Base-by-base conservation (phyloP, 768 basidiomycete species). In the Calocybe gangraenosa region DNA sequence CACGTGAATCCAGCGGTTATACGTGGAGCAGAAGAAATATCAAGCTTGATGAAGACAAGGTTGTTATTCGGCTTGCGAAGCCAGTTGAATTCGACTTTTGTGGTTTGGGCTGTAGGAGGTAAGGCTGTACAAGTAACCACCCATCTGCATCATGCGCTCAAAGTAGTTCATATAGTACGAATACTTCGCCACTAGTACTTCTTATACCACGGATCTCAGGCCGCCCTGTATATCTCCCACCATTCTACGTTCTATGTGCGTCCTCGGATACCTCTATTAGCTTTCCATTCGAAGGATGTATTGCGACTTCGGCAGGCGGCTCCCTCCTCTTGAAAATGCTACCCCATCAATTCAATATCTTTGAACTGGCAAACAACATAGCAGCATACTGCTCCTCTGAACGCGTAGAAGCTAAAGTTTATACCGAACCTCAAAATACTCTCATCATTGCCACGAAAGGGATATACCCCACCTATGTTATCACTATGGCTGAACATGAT, bases 261-360 rank as follows among this genome's bases (percentile, higher is more conserved):
- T 60, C 68, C n/a, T 42, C 57, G 20, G 57, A 48, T 36, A 48
- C 57, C 21, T 50, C 54, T 2, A 41, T 70, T 15, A 28, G 59
- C 59, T 11, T 34, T 68, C 37, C 54, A 50, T 19, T 20, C 59
- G 14, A 35, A 40, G 8, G 66, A 28, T 11, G 63, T 6, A 39
- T 37, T 22, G 53, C 69, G 14, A 52, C 54, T 10, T 58, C 62
- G 23, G 69, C 68, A 10, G 28, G 56, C 22, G 64, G 66, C 2
- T 59, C 55, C 17, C 39, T 69, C 5, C 21, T 54, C n/a, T n/a
- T 70, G 23, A 11, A 31, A 14, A 53, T 55, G 40, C 51, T 62
- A 20, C 51, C 59, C 14, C 37, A 28, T 19, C 33, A 25, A 14
- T 30, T 42, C 17, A 54, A 55, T 14, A 28, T 53, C 8, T 22